Base-by-base conservation (phyloP, 2,329 filamentous ascomycete species). In the Colletotrichum gloeosporioides region DNA sequence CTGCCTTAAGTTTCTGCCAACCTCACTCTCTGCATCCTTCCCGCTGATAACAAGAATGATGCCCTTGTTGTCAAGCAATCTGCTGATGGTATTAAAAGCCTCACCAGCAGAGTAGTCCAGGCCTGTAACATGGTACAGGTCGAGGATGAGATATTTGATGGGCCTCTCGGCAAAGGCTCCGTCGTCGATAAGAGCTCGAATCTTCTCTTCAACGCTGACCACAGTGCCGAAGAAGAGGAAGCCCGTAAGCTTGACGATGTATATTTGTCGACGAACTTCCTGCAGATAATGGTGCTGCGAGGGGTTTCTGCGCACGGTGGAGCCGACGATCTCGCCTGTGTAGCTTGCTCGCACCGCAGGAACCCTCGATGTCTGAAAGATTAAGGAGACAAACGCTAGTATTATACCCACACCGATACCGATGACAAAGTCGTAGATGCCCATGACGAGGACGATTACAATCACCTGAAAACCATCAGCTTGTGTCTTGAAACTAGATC, bases 171-270 rank as follows among this genome's bases (percentile, higher is more conserved):
- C 88, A 82, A 98, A 99, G 4, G 93, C 91, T 77, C 96, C 93
- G 34, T 98, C 95, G 32, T 96, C 93, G 63, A 99, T 93, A 36
- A 99, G 87, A 6, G 90, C 92, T 27, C 96, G 92, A 77, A 99
- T 96, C 78, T 94, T 94, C 78, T 95, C 94, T 84, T 99, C 97
- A 0, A 99, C 96, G 64, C 95, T 95, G 69, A 98, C 96, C 78
- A 99, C 98, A 4, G 96, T 99, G 18, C 97, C 97, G 80, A 99
- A 99, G 88, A 99, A 99, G n/a, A 99, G 91, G 82, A 96, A 99
- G 0, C 97, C 96, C 0, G 95, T 94, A 18, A 99, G 90, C 84
- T 99, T 99, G 81, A 98, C 94, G 66, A 99, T 93, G 75, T 95
- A 94, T 39, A 98, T 97, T 83, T 99, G 97, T 36, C 92, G 91